These are phyloP conservation scores for Petunia hybrid DNA, from an alignment of 305 asterid species.

Conservation along the genomic window DNA sequence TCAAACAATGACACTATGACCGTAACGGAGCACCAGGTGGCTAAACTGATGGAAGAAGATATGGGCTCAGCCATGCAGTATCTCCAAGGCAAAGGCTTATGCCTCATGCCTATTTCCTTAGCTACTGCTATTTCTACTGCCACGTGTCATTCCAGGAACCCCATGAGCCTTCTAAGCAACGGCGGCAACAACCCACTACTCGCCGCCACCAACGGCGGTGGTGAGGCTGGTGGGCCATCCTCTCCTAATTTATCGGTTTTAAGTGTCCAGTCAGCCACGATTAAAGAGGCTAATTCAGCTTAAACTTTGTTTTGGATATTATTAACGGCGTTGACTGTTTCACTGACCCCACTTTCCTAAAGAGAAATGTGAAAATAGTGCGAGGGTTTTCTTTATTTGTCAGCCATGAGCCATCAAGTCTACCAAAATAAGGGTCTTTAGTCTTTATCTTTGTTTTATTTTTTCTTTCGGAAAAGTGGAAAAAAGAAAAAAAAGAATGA, in stretches of 20 bases:
- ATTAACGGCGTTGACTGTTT: constrained; percentile 38
- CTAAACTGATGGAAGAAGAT: constrained; percentile 87
- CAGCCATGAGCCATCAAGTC: constrained; percentile 37
- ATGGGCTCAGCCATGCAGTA: constrained; percentile 98
- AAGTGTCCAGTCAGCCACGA: constrained; percentile 72
- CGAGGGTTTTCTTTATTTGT: neutral
- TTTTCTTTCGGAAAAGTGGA: neutral
- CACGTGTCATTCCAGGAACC: constrained; percentile 67
- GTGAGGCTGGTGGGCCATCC: constrained; percentile 52
- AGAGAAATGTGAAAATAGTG: neutral
- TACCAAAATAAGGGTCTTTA: constrained; percentile 34
- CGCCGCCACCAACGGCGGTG: constrained; percentile 35
- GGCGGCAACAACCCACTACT: constrained; percentile 42
- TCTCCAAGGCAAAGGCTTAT: constrained; percentile 92
- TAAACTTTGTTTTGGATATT: constrained; percentile 29
- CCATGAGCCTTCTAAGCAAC: constrained; percentile 37
- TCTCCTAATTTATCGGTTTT: constrained; percentile 77
- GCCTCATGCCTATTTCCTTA: constrained; percentile 89
- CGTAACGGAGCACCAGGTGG: constrained; percentile 84
- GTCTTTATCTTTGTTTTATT: neutral
- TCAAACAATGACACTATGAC: constrained; percentile 63
- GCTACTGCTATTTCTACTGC: constrained; percentile 86
- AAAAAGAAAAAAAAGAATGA: neutral
- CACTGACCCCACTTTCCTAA: constrained; percentile 7
- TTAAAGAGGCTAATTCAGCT: constrained; percentile 57